Conservation (phyloP, 2,329 filamentous ascomycete species). For the Domatiomyces globalis region DNA sequence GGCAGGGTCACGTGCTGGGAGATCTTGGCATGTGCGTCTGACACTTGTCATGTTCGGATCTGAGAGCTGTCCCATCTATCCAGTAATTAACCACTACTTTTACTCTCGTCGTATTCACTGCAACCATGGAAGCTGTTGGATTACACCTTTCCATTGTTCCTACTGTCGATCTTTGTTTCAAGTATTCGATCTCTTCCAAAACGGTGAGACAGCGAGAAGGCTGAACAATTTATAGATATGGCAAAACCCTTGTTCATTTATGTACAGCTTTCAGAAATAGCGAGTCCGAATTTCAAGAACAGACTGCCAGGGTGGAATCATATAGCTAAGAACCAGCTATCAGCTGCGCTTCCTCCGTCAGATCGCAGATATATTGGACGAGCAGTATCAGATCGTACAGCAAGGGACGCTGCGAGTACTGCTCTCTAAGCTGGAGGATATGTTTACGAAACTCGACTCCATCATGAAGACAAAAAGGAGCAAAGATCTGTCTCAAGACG, state of each 20-base stretch:
- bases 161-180: conserved; percentile 12
- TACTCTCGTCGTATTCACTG: background rate
- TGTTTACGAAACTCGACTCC: conserved; percentile 6
- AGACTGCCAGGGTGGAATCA: conserved; percentile 11
- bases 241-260: conserved; percentile 8
- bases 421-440: conserved; percentile 7
- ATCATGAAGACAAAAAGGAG: conserved; percentile 3
- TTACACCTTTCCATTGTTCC: conserved; percentile 10
- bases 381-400: conserved; percentile 16
- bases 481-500: conserved; percentile 1
- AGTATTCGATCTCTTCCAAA: conserved; percentile 4
- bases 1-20: no score
- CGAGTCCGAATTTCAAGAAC: conserved; percentile 14
- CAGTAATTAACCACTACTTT: no score
- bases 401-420: conserved; percentile 11
- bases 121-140: background rate
- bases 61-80: no score
- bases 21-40: no score
- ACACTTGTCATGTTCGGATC: no score
- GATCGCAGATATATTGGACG: conserved; percentile 12
- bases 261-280: conserved; percentile 12
- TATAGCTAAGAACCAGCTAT: conserved; percentile 15
- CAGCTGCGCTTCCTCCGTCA: conserved; percentile 18
- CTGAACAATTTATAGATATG: conserved; percentile 10
- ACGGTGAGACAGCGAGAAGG: background rate